Evolutionary conservation across 2,329 filamentous ascomycete species (phyloP), one percentile per base, ranked within the genome.

Genomic region (Colletotrichum brevisporum): DNA sequence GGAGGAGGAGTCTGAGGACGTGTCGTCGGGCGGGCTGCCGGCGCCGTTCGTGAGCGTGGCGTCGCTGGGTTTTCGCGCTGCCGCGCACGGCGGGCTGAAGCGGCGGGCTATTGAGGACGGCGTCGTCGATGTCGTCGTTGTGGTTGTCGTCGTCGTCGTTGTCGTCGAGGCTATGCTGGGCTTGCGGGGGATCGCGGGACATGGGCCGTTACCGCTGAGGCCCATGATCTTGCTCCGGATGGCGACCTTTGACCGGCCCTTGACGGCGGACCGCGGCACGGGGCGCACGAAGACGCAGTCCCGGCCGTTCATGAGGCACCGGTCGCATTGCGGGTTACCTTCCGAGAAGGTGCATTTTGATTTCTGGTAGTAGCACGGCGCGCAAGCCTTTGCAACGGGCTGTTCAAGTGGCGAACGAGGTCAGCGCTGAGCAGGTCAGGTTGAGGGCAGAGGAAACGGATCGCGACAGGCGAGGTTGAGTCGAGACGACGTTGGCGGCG

Each of bases 201-300:
- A 66, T 45, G 55, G 50, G 13, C 36, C 24, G 43, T 41, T 57
- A 21, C 50, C 50, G 12, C 47, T 54, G 15, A 41, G 16, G 62
- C 54, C 36, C 66, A 66, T 66, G 16, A 60, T 66, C 66, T 69
- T 69, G 55, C 26, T 69, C 24, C 66, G 45, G 0, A 69, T 51
- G 6, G 66, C 66, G 1, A 69, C 18, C 31, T 69, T 69, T 6
- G 66, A 69, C 12, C 66, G 54, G 13, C 66, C 66, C 36, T 66
- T 69, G 36, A 69, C 66, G 31, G 66, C 66, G 9, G 66, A 69
- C 26, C 66, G 55, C 10, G 66, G 66, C 66, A 69, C 66, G 43
- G 66, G 66, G 43, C 66, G 66, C 15, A 69, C 69, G 13, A 71
- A 71, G 58, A 71, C 67, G 51, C 69, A 71, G 36, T 71, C 69